These are phyloP conservation scores for Thelonectria blattea DNA, from an alignment of 2,329 filamentous ascomycete genomes.

Conservation along the genomic window DNA sequence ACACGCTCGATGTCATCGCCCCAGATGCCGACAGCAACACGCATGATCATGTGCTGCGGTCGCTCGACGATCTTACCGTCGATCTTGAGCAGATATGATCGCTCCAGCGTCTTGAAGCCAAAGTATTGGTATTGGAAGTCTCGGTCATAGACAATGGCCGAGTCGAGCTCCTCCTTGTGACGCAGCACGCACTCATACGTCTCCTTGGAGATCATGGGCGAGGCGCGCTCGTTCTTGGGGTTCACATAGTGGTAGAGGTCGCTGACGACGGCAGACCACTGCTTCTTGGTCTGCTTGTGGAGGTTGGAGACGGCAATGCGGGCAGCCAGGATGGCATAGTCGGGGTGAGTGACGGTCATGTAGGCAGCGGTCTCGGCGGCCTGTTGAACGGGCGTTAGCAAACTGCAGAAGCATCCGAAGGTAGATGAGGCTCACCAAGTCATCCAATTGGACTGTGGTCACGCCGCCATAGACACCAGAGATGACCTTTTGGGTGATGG, in stretches of 20 bases:
- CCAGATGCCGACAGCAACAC: conserved; percentile 96
- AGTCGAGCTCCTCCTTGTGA: conserved; percentile 96
- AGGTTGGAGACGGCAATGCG: conserved; percentile 99
- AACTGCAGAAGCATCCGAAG: conserved; percentile 3
- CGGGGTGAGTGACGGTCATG: conserved; percentile 99
- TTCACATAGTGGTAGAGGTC: conserved; percentile 97
- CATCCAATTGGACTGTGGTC: conserved; percentile 93
- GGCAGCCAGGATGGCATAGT: conserved; percentile 97
- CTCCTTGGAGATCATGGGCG: conserved; percentile 93
- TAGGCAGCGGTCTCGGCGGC: conserved; percentile 98
- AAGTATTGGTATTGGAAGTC: conserved; percentile 99
- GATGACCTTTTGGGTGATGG: conserved; percentile 99
- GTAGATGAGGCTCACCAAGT: conserved; percentile 73
- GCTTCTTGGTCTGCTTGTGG: conserved; percentile 99
- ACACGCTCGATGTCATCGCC: conserved; percentile 93
- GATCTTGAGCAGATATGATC: conserved; percentile 95
- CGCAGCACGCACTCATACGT: conserved; percentile 95
- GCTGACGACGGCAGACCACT: conserved; percentile 93
- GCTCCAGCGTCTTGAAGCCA: conserved; percentile 98
- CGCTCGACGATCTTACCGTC: conserved; percentile 96
- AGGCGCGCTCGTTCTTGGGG: conserved; percentile 81
- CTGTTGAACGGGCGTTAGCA: conserved; percentile 52
- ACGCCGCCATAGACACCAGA: conserved; percentile 99
- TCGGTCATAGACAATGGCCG: conserved; percentile 97
- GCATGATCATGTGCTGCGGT: conserved; percentile 99